Evolutionary conservation across 805 yeast genomes (phyloP).

Genomic region (Blastobotrys robertii): DNA sequence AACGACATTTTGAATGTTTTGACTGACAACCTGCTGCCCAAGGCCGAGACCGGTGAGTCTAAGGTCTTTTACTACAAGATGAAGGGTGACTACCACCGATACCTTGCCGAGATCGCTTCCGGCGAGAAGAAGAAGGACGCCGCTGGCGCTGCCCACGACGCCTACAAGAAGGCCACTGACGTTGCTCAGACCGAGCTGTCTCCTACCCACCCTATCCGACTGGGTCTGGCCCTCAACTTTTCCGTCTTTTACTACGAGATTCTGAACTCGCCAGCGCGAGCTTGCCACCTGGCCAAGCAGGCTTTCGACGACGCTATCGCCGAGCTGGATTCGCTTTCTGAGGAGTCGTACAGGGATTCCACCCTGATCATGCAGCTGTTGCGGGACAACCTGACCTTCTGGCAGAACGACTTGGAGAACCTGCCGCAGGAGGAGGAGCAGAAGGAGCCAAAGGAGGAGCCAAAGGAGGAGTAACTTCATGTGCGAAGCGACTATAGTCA

Average conservation of each 20-base stretch:
- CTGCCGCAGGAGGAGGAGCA: constrained; percentile 13
- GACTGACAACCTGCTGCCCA: constrained; percentile 82
- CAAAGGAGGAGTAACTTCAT: background rate
- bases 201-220: constrained; percentile 98
- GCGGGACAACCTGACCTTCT: constrained; percentile 95
- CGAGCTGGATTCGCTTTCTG: constrained; percentile 93
- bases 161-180: constrained; percentile 93
- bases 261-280: constrained; percentile 95
- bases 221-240: constrained; percentile 95
- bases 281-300: constrained; percentile 97
- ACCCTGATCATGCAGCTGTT: constrained; percentile 97
- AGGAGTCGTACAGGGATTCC: constrained; percentile 96
- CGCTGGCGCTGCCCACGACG: constrained; percentile 87
- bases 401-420: constrained; percentile 61
- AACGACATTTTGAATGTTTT: constrained; percentile 86
- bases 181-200: constrained; percentile 97
- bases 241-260: constrained; percentile 98
- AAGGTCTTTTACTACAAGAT: constrained; percentile 98
- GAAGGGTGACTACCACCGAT: constrained; percentile 99
- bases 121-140: constrained; percentile 91
- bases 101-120: constrained; percentile 93
- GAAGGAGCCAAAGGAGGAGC: constrained; percentile 8
- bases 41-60: constrained; percentile 95
- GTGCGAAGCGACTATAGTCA: too few species aligned
- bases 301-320: constrained; percentile 99